Conservation (phyloP, 2,329 filamentous ascomycete species). For the Sporothrix euskadiensis region DNA sequence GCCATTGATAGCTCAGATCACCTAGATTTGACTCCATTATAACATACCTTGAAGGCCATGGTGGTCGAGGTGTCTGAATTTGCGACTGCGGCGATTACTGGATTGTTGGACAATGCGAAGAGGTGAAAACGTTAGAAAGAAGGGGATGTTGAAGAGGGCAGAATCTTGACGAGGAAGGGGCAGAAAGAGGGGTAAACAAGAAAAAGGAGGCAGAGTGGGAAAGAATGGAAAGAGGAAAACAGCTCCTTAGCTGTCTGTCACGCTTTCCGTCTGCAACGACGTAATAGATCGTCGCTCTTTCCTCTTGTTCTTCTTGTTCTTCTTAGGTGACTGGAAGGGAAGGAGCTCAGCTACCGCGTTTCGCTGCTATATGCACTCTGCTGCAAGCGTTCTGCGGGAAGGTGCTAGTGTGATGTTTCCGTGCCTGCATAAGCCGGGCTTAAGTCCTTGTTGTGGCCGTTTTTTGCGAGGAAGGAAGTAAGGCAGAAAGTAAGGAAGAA, state of each 20-base stretch:
- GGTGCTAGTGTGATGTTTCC: neutral
- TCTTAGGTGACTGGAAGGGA: neutral
- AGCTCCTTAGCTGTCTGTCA: neutral
- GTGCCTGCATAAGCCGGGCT: neutral
- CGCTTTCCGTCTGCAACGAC: slow-evolving; percentile 13
- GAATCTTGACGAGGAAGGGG: neutral
- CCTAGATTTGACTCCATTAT: neutral
- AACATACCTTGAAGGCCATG: slow-evolving; percentile 5
- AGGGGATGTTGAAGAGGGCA: neutral
- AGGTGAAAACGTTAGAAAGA: neutral
- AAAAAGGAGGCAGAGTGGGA: neutral
- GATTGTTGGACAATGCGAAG: neutral
- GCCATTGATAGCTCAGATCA: neutral
- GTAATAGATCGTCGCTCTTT: slow-evolving; percentile 11
- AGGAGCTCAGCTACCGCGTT: neutral
- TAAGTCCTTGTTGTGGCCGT: neutral
- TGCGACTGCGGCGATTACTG: neutral
- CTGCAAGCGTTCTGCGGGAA: neutral
- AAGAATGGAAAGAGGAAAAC: neutral
- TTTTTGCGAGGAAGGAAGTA: neutral
- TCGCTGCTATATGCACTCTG: no score
- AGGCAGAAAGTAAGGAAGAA: no score
- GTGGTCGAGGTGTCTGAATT: neutral
- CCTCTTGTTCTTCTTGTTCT: neutral
- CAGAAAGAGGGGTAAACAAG: neutral